Percentiles rank a stretch among this genome's conserved stretches.
Evolutionary conservation across 2,329 filamentous ascomycete genomes (phyloP).

Genomic region (Elsinoe australis): DNA sequence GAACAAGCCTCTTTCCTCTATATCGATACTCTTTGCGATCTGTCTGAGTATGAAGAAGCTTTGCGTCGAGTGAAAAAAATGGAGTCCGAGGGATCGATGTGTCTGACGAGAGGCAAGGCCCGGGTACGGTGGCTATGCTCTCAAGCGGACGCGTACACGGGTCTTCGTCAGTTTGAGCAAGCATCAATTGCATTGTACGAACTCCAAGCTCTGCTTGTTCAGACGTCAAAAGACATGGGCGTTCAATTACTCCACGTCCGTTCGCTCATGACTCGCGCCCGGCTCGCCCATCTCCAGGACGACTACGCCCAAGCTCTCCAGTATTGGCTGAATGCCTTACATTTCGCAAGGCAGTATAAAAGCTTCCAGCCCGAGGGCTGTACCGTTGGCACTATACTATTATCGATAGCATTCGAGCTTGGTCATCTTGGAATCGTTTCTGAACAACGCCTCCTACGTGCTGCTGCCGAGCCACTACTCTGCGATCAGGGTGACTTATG

Average conservation of each 20-base stretch:
- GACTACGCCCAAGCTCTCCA: not conserved
- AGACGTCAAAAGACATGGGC: not conserved
- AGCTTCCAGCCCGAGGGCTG: not conserved
- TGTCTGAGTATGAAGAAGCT: not conserved
- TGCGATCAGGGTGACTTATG: not conserved
- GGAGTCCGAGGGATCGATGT: too few species aligned
- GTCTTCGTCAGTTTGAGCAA: not conserved
- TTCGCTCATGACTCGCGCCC: not conserved
- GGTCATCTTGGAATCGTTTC: not conserved
- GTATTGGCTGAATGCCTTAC: not conserved
- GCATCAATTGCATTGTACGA: not conserved
- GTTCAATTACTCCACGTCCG: not conserved
- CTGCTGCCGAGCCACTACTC: not conserved
- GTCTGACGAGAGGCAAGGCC: too few species aligned
- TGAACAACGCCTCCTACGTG: not conserved
- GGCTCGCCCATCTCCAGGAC: not conserved
- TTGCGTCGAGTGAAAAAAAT: too few species aligned
- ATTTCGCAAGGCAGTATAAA: not conserved
- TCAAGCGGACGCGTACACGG: too few species aligned
- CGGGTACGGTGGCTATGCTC: too few species aligned
- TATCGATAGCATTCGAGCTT: not conserved
- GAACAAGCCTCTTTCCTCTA: not conserved
- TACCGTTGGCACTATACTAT: not conserved
- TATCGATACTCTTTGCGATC: not conserved
- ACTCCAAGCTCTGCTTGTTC: not conserved